Conservation (phyloP, 2,329 filamentous ascomycete genomes). For the Botryotinia narcissicola region DNA sequence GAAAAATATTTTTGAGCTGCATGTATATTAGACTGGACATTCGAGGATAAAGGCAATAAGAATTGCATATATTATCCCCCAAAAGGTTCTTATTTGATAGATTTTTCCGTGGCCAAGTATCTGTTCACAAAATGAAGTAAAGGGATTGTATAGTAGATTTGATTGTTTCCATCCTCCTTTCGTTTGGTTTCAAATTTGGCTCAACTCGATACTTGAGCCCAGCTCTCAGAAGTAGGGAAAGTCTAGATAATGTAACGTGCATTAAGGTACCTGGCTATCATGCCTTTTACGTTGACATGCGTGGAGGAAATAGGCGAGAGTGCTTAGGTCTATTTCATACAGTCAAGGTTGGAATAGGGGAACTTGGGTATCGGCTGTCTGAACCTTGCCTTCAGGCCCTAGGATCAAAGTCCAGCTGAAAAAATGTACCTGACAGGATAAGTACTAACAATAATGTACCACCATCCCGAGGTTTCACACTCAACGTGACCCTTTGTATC, state of each 20-base stretch:
- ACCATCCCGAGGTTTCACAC: neutral
- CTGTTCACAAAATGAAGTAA: neutral
- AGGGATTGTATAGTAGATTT: neutral
- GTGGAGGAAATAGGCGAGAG: neutral
- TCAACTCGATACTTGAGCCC: neutral
- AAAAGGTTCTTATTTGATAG: neutral
- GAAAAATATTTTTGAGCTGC: neutral
- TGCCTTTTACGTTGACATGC: neutral
- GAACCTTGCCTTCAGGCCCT: neutral
- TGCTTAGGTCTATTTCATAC: neutral
- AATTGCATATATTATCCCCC: neutral
- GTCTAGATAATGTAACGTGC: neutral
- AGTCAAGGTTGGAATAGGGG: neutral
- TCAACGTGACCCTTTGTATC: neutral
- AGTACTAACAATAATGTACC: neutral
- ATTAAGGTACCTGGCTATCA: neutral
- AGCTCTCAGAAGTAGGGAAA: neutral
- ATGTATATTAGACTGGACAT: neutral
- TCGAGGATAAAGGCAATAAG: neutral
- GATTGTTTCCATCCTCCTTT: neutral
- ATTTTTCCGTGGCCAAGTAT: neutral
- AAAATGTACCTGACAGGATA: neutral
- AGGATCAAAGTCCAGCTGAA: neutral
- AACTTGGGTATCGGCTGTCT: neutral
- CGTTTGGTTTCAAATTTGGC: neutral